These are phyloP conservation scores for Acer saccharum DNA, from an alignment of 345 rosid species.

Conservation along the genomic window DNA sequence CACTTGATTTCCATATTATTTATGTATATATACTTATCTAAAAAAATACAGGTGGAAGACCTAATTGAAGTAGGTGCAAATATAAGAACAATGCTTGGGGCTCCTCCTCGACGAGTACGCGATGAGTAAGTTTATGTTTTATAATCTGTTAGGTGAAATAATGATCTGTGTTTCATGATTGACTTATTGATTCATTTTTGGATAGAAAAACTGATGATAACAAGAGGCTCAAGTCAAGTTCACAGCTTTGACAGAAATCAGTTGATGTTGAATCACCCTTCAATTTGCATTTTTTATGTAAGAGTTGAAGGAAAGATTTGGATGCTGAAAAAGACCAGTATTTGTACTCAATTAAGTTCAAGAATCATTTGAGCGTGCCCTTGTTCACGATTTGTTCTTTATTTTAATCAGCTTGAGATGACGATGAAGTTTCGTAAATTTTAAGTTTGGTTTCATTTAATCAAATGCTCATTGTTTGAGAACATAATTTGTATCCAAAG, in stretches of 20 bases:
- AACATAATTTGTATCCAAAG: not conserved
- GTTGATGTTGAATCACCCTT: not conserved
- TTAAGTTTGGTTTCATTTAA: not conserved
- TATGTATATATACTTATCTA: not conserved
- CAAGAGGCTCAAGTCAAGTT: not conserved
- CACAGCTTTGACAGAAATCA: not conserved
- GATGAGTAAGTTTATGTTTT: conserved; percentile 21
- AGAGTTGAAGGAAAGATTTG: not conserved
- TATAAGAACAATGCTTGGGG: conserved; percentile 41
- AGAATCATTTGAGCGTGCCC: not conserved
- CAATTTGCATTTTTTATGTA: not conserved
- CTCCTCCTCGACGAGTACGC: conserved; percentile 26
- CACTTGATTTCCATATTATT: not conserved
- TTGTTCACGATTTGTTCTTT: not conserved
- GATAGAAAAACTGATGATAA: conserved; percentile 11
- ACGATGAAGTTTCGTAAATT: not conserved
- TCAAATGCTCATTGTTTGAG: not conserved
- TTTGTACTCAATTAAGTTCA: not conserved
- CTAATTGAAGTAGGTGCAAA: conserved; percentile 44
- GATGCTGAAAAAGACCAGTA: not conserved
- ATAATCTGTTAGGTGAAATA: not conserved
- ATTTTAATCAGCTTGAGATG: not conserved
- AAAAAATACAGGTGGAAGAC: conserved; percentile 45
- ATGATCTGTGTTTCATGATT: not conserved
- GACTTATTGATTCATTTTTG: not conserved